These are phyloP conservation scores for Monilinia polystroma DNA, from an alignment of 2,329 filamentous ascomycete genomes.

Conservation along the genomic window DNA sequence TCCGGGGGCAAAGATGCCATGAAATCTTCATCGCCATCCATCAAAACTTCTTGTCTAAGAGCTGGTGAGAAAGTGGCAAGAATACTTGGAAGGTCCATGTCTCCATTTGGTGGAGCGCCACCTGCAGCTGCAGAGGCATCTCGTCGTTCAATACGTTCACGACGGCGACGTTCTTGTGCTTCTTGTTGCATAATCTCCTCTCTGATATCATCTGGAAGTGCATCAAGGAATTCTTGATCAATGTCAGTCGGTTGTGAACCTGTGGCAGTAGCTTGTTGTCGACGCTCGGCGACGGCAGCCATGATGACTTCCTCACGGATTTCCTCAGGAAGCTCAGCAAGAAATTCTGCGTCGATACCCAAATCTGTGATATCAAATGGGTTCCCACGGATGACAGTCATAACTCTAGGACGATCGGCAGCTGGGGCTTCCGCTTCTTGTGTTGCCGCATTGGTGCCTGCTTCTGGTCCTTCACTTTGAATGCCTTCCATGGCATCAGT, in stretches of 20 bases:
- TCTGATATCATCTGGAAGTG: slow-evolving; percentile 84
- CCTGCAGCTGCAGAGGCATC: slow-evolving; percentile 57
- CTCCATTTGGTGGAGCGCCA: slow-evolving; percentile 51
- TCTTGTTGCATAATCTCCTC: slow-evolving; percentile 90
- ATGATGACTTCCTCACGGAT: slow-evolving; percentile 95
- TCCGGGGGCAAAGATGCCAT: slow-evolving; percentile 81
- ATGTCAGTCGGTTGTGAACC: slow-evolving; percentile 79
- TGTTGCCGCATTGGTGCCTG: not conserved
- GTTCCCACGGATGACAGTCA: slow-evolving; percentile 80
- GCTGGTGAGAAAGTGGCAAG: slow-evolving; percentile 83
- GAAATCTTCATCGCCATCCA: slow-evolving; percentile 88
- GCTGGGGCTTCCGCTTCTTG: slow-evolving; percentile 44
- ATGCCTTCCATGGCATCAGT: slow-evolving; percentile 69
- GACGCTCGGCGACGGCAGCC: slow-evolving; percentile 78
- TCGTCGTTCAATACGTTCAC: slow-evolving; percentile 78
- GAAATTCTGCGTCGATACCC: slow-evolving; percentile 90
- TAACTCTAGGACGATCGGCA: slow-evolving; percentile 61
- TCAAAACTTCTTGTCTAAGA: slow-evolving; percentile 80
- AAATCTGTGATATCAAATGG: slow-evolving; percentile 91
- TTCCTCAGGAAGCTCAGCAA: slow-evolving; percentile 96
- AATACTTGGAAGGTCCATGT: slow-evolving; percentile 93
- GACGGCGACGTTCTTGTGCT: slow-evolving; percentile 80
- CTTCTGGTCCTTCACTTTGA: slow-evolving; percentile 50
- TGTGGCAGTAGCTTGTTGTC: slow-evolving; percentile 70
- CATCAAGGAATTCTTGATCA: slow-evolving; percentile 90